Conservation (phyloP, 805 yeast species). For the Candida nonsorbophila region DNA sequence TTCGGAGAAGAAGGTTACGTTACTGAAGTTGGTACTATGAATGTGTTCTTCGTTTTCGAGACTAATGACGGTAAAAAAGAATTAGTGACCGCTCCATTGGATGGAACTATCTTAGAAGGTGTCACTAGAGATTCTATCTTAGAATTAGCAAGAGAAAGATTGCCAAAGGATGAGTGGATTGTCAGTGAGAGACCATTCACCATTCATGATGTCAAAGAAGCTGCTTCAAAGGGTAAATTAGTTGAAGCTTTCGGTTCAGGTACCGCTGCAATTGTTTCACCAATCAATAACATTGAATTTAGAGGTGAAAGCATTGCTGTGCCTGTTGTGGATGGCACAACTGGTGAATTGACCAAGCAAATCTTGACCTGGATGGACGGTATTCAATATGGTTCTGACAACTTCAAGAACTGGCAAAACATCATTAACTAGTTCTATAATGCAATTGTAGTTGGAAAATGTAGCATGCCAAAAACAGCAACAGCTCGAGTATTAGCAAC, state of each 20-base stretch:
- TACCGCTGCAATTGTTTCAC: conserved; percentile 95
- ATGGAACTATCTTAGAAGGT: conserved; percentile 96
- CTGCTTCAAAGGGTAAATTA: conserved; percentile 73
- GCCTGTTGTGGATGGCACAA: conserved; percentile 76
- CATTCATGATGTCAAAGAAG: conserved; percentile 73
- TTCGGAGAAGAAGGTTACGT: conserved; percentile 82
- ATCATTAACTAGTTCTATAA: background rate
- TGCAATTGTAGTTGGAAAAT: conserved; percentile 1
- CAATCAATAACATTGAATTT: conserved; percentile 84
- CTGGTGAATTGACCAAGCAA: conserved; percentile 74
- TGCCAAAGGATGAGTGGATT: conserved; percentile 74
- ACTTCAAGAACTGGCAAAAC: conserved; percentile 48
- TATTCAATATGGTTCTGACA: conserved; percentile 83
- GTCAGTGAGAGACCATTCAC: conserved; percentile 79
- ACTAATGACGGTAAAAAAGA: conserved; percentile 83
- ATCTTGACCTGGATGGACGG: conserved; percentile 83
- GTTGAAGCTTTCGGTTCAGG: conserved; percentile 97
- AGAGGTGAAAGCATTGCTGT: conserved; percentile 66
- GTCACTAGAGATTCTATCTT: conserved; percentile 90
- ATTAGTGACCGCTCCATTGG: conserved; percentile 92
- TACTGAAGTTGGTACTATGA: conserved; percentile 98
- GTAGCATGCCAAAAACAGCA: conserved; percentile 1
- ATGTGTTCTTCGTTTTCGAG: conserved; percentile 82
- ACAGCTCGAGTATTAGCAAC: background rate
- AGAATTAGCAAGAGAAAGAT: conserved; percentile 67